Evolutionary conservation across 441 rosid genomes (phyloP).

Genomic region (Euphorbia corollata): DNA sequence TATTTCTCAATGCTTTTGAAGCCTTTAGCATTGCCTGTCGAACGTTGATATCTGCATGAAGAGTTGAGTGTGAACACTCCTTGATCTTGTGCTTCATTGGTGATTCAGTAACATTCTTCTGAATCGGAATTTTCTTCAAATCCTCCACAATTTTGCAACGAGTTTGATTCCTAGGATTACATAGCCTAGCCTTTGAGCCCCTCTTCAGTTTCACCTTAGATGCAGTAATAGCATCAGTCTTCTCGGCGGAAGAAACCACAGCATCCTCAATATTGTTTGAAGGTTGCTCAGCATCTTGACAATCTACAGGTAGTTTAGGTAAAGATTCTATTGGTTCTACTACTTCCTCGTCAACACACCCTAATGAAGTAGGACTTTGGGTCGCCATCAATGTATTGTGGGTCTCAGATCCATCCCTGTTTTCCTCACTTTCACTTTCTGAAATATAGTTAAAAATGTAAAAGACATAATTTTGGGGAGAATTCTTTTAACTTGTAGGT

Average conservation of each 20-base stretch:
- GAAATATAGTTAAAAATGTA: not conserved
- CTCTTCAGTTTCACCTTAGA: not conserved
- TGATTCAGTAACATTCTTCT: conserved; percentile 11
- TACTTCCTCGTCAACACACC: conserved; percentile 11
- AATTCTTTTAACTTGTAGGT: not conserved
- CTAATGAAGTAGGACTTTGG: conserved; percentile 2
- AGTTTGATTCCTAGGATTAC: conserved; percentile 9
- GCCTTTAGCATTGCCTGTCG: conserved; percentile 14
- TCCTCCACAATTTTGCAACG: not conserved
- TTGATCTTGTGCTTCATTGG: conserved; percentile 11
- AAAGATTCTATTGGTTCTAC: not conserved
- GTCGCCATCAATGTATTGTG: conserved; percentile 6
- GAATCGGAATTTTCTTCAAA: conserved; percentile 1
- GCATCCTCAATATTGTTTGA: not conserved
- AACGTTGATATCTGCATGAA: not conserved
- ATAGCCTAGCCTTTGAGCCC: conserved; percentile 5
- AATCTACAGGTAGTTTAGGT: conserved; percentile 11
- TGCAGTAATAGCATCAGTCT: conserved; percentile 8
- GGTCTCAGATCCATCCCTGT: conserved; percentile 5
- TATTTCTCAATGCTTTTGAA: conserved; percentile 13
- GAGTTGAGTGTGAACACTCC: conserved; percentile 8
- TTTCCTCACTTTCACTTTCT: conserved; percentile 8
- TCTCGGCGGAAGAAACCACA: not conserved
- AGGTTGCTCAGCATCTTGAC: not conserved
- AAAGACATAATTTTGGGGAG: not conserved